A percentile compares a stretch with the other conserved stretches of the same genome.
These are phyloP conservation scores for Calocybe cyanea DNA, from an alignment of 768 basidiomycete species.

Conservation along the genomic window DNA sequence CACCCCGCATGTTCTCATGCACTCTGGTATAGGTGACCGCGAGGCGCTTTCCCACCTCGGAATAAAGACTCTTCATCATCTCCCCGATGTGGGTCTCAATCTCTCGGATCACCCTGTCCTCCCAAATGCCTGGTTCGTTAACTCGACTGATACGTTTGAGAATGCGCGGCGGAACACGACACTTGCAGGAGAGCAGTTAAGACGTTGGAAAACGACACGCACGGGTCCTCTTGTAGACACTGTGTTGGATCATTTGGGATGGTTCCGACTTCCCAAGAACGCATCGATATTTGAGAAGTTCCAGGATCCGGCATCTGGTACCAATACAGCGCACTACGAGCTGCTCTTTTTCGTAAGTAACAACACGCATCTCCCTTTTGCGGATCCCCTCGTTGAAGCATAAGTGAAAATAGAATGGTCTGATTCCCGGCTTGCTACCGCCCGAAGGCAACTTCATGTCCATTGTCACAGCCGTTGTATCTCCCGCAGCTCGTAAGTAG, in stretches of 20 bases:
- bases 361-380: not conserved
- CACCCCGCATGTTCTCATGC: slow-evolving; percentile 24
- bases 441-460: slow-evolving; percentile 18
- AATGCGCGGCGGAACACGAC: not conserved
- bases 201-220: slow-evolving; percentile 17
- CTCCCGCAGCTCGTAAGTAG: slow-evolving; percentile 19
- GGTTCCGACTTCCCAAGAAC: slow-evolving; percentile 17
- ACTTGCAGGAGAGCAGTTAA: slow-evolving; percentile 5
- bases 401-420: slow-evolving; percentile 5
- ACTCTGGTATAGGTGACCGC: slow-evolving; percentile 25
- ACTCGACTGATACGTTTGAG: slow-evolving; percentile 17
- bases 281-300: slow-evolving; percentile 1
- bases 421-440: slow-evolving; percentile 9
- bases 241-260: slow-evolving; percentile 14
- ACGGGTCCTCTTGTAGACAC: slow-evolving; percentile 19
- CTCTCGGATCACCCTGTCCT: slow-evolving; percentile 23
- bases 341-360: slow-evolving; percentile 15
- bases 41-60: slow-evolving; percentile 10
- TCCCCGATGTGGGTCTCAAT: slow-evolving; percentile 27
- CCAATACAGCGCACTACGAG: slow-evolving; percentile 22
- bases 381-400: no score
- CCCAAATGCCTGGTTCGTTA: slow-evolving; percentile 14
- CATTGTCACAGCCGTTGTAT: slow-evolving; percentile 12
- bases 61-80: slow-evolving; percentile 18
- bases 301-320: slow-evolving; percentile 23